A percentile compares a stretch with the other conserved stretches of the same genome.
Conservation (phyloP, 2,329 filamentous ascomycete genomes). For the Salinomyces thailandicus region DNA sequence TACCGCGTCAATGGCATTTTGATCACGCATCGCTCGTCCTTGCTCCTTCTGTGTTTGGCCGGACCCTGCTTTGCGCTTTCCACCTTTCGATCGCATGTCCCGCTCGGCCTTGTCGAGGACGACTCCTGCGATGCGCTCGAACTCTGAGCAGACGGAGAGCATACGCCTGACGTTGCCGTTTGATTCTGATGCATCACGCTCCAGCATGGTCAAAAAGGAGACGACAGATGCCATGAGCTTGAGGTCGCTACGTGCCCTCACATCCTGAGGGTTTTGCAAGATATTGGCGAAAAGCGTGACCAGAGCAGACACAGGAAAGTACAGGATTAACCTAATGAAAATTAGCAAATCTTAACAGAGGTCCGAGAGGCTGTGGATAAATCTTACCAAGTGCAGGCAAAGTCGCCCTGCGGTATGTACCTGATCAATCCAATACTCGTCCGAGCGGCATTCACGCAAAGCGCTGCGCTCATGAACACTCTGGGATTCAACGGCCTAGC, state of each 20-base stretch:
- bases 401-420: slow-evolving; percentile 92
- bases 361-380: not conserved
- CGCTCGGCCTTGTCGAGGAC: slow-evolving; percentile 87
- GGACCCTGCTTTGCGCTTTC: slow-evolving; percentile 65
- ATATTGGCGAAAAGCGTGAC: slow-evolving; percentile 96
- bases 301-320: slow-evolving; percentile 90
- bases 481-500: slow-evolving; percentile 81
- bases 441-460: slow-evolving; percentile 85
- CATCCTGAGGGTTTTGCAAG: slow-evolving; percentile 85
- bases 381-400: slow-evolving; percentile 89
- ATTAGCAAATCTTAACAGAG: not conserved
- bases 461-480: slow-evolving; percentile 83
- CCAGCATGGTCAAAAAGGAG: slow-evolving; percentile 78
- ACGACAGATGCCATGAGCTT: slow-evolving; percentile 89
- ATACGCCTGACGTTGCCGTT: slow-evolving; percentile 88
- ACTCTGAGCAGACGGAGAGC: slow-evolving; percentile 89
- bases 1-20: slow-evolving; percentile 12
- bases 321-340: slow-evolving; percentile 63
- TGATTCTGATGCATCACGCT: slow-evolving; percentile 49
- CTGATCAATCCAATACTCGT: slow-evolving; percentile 90
- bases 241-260: slow-evolving; percentile 76
- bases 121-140: slow-evolving; percentile 83
- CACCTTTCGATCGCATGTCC: slow-evolving; percentile 58
- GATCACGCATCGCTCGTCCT: slow-evolving; percentile 12
- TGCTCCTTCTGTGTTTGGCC: slow-evolving; percentile 26